Evolutionary conservation across 202 grass and related monocot species (phyloP).

Genomic region (Carex sylvatica): DNA sequence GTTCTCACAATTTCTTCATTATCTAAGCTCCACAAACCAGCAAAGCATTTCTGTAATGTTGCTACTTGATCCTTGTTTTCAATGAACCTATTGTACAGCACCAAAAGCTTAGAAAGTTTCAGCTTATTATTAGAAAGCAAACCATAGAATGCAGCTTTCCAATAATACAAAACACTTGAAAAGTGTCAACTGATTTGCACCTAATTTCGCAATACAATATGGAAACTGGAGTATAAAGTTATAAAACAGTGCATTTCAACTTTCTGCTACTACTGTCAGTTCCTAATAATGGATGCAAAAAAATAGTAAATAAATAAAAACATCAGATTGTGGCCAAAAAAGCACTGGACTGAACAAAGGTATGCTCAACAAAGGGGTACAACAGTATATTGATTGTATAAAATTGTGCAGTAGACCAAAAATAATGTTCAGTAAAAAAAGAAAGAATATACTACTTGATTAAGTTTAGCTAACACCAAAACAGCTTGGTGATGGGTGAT

Average conservation of each 20-base stretch:
- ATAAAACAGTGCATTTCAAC: background rate
- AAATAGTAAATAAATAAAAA: background rate
- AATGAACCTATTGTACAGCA: conserved; percentile 51
- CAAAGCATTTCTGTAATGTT: conserved; percentile 76
- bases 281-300: background rate
- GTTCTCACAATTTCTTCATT: conserved; percentile 67
- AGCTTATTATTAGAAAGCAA: background rate
- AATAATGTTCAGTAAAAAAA: background rate
- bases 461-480: background rate
- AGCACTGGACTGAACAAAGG: background rate
- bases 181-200: background rate
- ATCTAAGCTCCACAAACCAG: conserved; percentile 95
- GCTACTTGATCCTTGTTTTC: conserved; percentile 67
- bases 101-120: conserved; percentile 9
- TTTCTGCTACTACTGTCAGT: background rate
- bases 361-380: background rate
- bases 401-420: background rate
- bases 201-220: background rate
- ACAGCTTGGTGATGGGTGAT: background rate
- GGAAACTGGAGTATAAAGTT: background rate
- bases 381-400: background rate
- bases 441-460: background rate
- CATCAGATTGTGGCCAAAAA: background rate
- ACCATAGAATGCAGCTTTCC: background rate
- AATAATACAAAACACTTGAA: background rate